phyloP scores from a whole-genome alignment of 2,329 filamentous ascomycete genomes.

The Sphaceloma murrayae region DNA sequence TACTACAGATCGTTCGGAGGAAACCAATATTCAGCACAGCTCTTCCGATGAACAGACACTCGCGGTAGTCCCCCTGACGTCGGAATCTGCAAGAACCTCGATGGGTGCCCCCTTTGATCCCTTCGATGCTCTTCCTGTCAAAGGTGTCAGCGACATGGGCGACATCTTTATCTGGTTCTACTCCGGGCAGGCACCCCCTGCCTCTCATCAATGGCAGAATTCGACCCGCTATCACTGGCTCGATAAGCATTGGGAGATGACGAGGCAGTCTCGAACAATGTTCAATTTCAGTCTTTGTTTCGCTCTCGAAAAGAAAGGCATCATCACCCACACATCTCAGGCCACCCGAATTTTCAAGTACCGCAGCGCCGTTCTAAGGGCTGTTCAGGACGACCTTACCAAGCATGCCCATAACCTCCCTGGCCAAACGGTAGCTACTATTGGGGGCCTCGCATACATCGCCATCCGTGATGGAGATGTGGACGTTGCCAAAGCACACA shows the following conservation, averaged over 20 bases:
- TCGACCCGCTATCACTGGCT: slow-evolving; percentile 11
- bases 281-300: slow-evolving; percentile 10
- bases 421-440: not conserved
- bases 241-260: slow-evolving; percentile 11
- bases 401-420: not conserved
- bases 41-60: not conserved
- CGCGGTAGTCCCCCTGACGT: not conserved
- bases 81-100: not conserved
- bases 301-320: slow-evolving; percentile 6
- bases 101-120: slow-evolving; percentile 5
- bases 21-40: not conserved
- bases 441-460: slow-evolving; percentile 2
- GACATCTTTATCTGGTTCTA: slow-evolving; percentile 8
- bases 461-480: slow-evolving; percentile 4
- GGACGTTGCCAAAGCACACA: slow-evolving; percentile 1
- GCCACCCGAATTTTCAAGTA: slow-evolving; percentile 7
- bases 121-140: slow-evolving; percentile 1
- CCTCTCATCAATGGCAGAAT: slow-evolving; percentile 1
- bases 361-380: not conserved
- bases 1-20: not conserved
- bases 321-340: slow-evolving; percentile 1
- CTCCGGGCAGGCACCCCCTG: not conserved
- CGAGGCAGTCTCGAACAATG: not conserved
- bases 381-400: slow-evolving; percentile 1
- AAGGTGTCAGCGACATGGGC: slow-evolving; percentile 3